A percentile compares a stretch with the other conserved stretches of the same genome.
phyloP scores from a whole-genome alignment of 345 rosid species.

The Salix udensis region DNA sequence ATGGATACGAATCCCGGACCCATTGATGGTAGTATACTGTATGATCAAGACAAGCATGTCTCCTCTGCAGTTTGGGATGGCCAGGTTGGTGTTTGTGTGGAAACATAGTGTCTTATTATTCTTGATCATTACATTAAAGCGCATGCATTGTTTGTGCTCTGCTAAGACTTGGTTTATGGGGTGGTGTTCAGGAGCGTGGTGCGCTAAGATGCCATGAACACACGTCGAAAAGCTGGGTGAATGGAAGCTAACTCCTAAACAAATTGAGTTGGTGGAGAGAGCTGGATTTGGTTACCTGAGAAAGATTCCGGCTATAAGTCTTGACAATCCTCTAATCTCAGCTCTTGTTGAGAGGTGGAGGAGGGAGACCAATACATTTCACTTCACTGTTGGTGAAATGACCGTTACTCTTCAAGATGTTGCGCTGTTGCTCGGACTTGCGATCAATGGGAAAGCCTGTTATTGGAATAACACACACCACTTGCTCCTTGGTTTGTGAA shows the following conservation, averaged over 20 bases:
- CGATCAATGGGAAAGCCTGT: slow-evolving; percentile 90
- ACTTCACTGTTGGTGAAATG: slow-evolving; percentile 85
- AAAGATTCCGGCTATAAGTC: slow-evolving; percentile 87
- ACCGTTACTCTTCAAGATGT: slow-evolving; percentile 85
- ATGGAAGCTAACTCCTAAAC: slow-evolving; percentile 71
- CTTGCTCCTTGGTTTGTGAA: slow-evolving; percentile 64
- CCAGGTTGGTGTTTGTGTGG: slow-evolving; percentile 16
- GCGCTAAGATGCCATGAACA: slow-evolving; percentile 98
- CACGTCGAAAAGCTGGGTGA: slow-evolving; percentile 88
- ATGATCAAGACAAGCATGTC: slow-evolving; percentile 31
- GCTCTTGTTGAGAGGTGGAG: slow-evolving; percentile 96
- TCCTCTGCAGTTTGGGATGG: slow-evolving; percentile 37
- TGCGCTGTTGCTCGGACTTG: slow-evolving; percentile 67
- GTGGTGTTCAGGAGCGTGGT: slow-evolving; percentile 66
- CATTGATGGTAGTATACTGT: slow-evolving; percentile 41
- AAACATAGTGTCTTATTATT: too few species aligned
- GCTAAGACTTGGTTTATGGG: neutral
- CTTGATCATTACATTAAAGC: neutral
- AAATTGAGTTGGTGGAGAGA: slow-evolving; percentile 74
- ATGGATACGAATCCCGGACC: slow-evolving; percentile 83
- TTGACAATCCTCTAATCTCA: slow-evolving; percentile 89
- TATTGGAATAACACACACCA: slow-evolving; percentile 82
- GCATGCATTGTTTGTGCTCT: neutral
- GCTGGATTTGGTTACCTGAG: slow-evolving; percentile 87
- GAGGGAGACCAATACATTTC: slow-evolving; percentile 92